phyloP scores from a whole-genome alignment of 441 rosid genomes.

The Erysimum cheiri region DNA sequence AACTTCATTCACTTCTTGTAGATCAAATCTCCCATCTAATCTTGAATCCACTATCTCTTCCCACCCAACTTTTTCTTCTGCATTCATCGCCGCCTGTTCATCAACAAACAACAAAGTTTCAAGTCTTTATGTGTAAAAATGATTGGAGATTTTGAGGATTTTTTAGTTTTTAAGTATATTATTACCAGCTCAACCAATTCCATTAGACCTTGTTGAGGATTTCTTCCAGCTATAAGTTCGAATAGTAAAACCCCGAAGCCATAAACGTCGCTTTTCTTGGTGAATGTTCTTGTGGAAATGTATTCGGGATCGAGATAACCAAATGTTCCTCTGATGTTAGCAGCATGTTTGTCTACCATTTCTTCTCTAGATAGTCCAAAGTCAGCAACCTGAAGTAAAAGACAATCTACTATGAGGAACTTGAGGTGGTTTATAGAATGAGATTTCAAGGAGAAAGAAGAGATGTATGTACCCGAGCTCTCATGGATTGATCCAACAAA shows the following conservation, averaged over 20 bases:
- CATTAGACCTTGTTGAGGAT: constrained; percentile 96
- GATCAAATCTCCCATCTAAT: constrained; percentile 72
- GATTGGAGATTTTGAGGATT: neutral
- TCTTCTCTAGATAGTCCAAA: constrained; percentile 99
- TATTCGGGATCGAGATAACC: constrained; percentile 99
- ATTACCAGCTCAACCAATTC: constrained; percentile 95
- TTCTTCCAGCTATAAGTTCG: constrained; percentile 93
- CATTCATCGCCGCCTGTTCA: constrained; percentile 84
- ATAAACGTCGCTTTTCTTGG: constrained; percentile 96
- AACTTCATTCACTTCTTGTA: constrained; percentile 82
- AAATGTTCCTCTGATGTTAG: constrained; percentile 84
- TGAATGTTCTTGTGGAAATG: constrained; percentile 78
- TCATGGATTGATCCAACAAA: constrained; percentile 91
- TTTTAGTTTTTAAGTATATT: constrained; percentile 36
- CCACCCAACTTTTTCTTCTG: constrained; percentile 90
- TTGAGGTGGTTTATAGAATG: neutral
- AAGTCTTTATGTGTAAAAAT: constrained; percentile 10
- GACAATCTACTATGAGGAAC: neutral
- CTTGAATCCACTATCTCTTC: constrained; percentile 91
- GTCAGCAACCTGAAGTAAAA: constrained; percentile 80
- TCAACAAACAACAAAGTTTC: neutral
- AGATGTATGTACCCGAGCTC: constrained; percentile 72
- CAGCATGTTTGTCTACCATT: constrained; percentile 80
- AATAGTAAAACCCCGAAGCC: constrained; percentile 95
- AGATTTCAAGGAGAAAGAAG: neutral